Conservation (phyloP, 192 early-diverging fungal species). For the Bifiguratus adelaidae region DNA sequence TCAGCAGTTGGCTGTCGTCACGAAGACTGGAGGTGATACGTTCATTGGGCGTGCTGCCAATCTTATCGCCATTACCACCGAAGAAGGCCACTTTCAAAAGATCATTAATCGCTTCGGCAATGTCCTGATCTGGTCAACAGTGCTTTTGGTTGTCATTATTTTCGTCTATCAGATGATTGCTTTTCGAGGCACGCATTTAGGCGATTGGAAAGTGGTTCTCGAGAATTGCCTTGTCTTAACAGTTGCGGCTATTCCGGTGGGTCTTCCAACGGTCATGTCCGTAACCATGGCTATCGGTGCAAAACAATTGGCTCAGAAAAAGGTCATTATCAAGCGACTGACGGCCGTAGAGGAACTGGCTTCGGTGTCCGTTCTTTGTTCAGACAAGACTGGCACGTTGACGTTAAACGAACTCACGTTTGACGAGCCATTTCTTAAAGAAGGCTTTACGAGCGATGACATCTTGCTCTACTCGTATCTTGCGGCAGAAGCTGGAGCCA, state of each 20-base stretch:
- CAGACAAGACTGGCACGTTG: slow-evolving; percentile 83
- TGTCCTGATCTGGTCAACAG: slow-evolving; percentile 75
- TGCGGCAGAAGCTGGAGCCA: slow-evolving; percentile 79
- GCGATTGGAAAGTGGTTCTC: slow-evolving; percentile 36
- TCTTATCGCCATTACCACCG: slow-evolving; percentile 73
- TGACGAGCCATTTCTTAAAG: slow-evolving; percentile 70
- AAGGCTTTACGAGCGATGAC: slow-evolving; percentile 61
- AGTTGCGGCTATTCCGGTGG: slow-evolving; percentile 86
- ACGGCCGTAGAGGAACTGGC: slow-evolving; percentile 93
- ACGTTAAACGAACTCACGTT: slow-evolving; percentile 87
- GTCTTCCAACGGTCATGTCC: slow-evolving; percentile 86
- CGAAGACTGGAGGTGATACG: slow-evolving; percentile 81
- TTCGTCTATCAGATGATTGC: slow-evolving; percentile 51
- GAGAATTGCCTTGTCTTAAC: slow-evolving; percentile 71
- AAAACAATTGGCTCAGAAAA: slow-evolving; percentile 70
- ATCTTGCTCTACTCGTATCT: slow-evolving; percentile 71
- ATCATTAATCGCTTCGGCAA: slow-evolving; percentile 88
- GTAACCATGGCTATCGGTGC: slow-evolving; percentile 95
- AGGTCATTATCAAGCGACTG: slow-evolving; percentile 89
- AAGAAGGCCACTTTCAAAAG: slow-evolving; percentile 93
- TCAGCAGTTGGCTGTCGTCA: slow-evolving; percentile 80
- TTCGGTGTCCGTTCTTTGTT: slow-evolving; percentile 76
- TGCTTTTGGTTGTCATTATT: slow-evolving; percentile 61
- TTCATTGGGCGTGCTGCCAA: slow-evolving; percentile 86
- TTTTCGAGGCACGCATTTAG: slow-evolving; percentile 22